Conservation (phyloP, 2,329 filamentous ascomycete species). For the Apiospora phragmitis region DNA sequence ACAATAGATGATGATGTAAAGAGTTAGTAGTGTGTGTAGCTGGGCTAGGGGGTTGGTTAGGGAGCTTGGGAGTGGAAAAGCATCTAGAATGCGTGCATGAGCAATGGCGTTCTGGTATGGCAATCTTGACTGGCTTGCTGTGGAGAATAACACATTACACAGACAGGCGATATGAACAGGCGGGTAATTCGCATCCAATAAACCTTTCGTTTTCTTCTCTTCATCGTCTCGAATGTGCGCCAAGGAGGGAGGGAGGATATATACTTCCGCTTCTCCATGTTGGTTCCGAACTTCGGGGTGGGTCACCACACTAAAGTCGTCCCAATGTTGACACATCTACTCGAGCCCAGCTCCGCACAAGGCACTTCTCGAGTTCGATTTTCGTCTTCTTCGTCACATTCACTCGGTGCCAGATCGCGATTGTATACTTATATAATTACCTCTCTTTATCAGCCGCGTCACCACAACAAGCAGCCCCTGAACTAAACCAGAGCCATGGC, state of each 20-base stretch:
- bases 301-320: constrained; percentile 2
- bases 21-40: background rate
- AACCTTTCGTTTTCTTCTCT: constrained; percentile 6
- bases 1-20: background rate
- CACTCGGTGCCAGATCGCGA: background rate
- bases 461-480: background rate
- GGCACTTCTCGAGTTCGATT: background rate
- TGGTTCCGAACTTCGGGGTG: constrained; percentile 7
- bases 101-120: constrained; percentile 10
- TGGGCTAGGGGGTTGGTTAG: background rate
- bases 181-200: constrained; percentile 5
- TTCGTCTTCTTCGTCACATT: background rate
- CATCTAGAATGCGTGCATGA: constrained; percentile 10
- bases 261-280: constrained; percentile 4
- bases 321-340: background rate
- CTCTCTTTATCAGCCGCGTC: background rate
- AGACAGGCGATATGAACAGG: background rate
- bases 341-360: background rate
- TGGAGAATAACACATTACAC: background rate
- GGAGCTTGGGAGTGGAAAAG: constrained; percentile 4
- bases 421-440: background rate
- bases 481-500: background rate
- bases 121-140: constrained; percentile 9
- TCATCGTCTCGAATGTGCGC: background rate
- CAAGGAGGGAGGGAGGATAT: background rate